These are phyloP conservation scores for Cytospora leucostoma DNA, from an alignment of 2,329 filamentous ascomycete species.

Conservation along the genomic window DNA sequence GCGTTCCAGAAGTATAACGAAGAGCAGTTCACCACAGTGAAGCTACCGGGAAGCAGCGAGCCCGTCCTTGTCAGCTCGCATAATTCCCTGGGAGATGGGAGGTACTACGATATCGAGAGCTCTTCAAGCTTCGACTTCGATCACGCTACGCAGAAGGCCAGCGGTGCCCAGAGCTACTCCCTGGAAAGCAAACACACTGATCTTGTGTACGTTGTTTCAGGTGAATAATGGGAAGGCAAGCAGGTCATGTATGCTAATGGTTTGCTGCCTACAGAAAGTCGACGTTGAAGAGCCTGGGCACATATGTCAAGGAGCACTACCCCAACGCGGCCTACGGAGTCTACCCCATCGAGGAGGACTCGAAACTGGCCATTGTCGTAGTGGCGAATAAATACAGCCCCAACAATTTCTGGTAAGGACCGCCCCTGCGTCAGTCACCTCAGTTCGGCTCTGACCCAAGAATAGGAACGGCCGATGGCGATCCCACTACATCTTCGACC, in stretches of 20 bases:
- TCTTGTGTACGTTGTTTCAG: conserved; percentile 66
- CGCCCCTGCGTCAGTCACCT: neutral
- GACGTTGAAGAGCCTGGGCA: conserved; percentile 72
- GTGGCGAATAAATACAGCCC: conserved; percentile 98
- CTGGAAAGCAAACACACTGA: conserved; percentile 76
- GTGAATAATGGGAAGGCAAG: neutral
- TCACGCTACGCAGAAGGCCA: conserved; percentile 81
- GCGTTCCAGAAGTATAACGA: conserved; percentile 97
- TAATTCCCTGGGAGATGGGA: conserved; percentile 76
- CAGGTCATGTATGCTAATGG: conserved; percentile 17
- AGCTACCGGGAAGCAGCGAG: conserved; percentile 83
- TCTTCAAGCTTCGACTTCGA: conserved; percentile 88
- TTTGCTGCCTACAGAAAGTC: conserved; percentile 64
- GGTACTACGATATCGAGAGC: conserved; percentile 90
- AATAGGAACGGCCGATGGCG: conserved; percentile 93
- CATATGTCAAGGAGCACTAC: conserved; percentile 87
- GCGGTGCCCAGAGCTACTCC: conserved; percentile 74
- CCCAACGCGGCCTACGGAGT: conserved; percentile 78
- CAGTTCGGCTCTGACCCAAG: neutral
- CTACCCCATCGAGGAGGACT: conserved; percentile 76
- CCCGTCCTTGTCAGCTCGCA: conserved; percentile 83
- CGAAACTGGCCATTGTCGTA: conserved; percentile 75
- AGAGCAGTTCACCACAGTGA: conserved; percentile 85
- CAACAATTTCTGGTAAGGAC: conserved; percentile 85
- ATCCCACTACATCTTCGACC: conserved; percentile 78